phyloP scores from a whole-genome alignment of 2,329 filamentous ascomycete genomes.

The Parascedosporium putredinis region DNA sequence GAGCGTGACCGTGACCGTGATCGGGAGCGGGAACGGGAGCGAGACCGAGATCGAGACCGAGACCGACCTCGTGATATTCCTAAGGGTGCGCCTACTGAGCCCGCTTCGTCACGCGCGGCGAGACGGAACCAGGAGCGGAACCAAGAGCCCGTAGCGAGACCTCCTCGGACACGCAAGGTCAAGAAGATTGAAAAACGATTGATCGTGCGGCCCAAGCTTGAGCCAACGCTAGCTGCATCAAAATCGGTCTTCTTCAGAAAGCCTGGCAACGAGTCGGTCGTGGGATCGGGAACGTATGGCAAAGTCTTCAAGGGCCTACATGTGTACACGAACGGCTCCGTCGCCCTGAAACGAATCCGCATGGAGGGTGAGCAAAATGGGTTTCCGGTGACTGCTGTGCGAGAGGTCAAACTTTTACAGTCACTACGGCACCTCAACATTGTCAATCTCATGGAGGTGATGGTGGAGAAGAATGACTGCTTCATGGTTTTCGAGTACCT shows the following conservation, averaged over 20 bases:
- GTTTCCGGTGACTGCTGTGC: conserved; percentile 81
- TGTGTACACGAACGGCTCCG: conserved; percentile 76
- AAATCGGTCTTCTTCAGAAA: conserved; percentile 92
- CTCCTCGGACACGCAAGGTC: conserved; percentile 49
- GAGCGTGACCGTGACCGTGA: conserved; percentile 24
- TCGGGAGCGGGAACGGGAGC: conserved; percentile 17
- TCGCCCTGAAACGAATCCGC: conserved; percentile 80
- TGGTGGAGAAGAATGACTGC: conserved; percentile 98
- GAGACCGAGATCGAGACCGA: conserved; percentile 15
- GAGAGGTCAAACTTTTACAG: conserved; percentile 87
- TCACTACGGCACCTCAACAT: conserved; percentile 74
- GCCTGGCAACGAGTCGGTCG: conserved; percentile 92
- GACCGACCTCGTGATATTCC: conserved; percentile 36
- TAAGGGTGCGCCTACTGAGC: conserved; percentile 40
- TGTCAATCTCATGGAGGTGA: conserved; percentile 77
- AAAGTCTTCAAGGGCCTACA: conserved; percentile 93
- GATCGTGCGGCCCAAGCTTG: conserved; percentile 61
- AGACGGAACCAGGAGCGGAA: conserved; percentile 8
- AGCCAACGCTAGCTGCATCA: conserved; percentile 62
- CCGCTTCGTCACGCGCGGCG: conserved; percentile 34
- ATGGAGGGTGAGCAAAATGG: conserved; percentile 91
- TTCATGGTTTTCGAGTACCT: conserved; percentile 99
- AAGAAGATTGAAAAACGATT: conserved; percentile 59
- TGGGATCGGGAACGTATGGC: conserved; percentile 90
- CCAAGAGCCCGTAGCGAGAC: conserved; percentile 3